Evolutionary conservation across 1,139 yeast genomes (phyloP).

Genomic region (Wickerhamiella infanticola): DNA sequence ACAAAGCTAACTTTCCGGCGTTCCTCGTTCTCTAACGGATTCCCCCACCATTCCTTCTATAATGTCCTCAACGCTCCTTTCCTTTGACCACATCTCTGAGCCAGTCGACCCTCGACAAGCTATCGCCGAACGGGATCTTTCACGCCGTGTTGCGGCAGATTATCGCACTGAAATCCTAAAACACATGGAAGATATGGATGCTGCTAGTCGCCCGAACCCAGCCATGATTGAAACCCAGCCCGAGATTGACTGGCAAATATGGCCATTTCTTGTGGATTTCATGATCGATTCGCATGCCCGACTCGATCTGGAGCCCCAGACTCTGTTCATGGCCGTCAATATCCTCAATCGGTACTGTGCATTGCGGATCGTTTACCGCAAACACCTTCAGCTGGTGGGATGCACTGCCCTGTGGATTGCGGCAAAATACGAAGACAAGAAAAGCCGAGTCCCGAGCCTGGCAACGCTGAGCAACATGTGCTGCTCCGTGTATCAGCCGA

Average conservation of each 20-base stretch:
- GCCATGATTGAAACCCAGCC: slow-evolving; percentile 85
- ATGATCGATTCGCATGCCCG: slow-evolving; percentile 69
- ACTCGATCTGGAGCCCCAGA: slow-evolving; percentile 64
- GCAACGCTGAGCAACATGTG: slow-evolving; percentile 68
- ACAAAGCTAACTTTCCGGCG: too few relatives aligned
- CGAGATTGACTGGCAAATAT: slow-evolving; percentile 85
- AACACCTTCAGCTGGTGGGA: slow-evolving; percentile 86
- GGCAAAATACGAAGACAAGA: slow-evolving; percentile 86
- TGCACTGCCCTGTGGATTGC: slow-evolving; percentile 94
- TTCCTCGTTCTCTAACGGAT: not conserved
- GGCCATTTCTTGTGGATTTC: slow-evolving; percentile 77
- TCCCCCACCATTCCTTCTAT: not conserved
- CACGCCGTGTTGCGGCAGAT: slow-evolving; percentile 19
- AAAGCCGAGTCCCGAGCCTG: slow-evolving; percentile 69
- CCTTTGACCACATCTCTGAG: not conserved
- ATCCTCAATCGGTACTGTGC: slow-evolving; percentile 87
- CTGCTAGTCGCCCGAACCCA: slow-evolving; percentile 21
- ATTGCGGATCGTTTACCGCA: slow-evolving; percentile 75
- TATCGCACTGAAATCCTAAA: slow-evolving; percentile 24
- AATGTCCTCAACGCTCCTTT: not conserved
- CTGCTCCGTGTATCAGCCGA: slow-evolving; percentile 76
- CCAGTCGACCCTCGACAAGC: slow-evolving; percentile 6
- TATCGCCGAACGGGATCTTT: slow-evolving; percentile 10
- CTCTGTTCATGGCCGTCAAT: slow-evolving; percentile 65
- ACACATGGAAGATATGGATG: slow-evolving; percentile 24